Conservation (phyloP, 257 asterid species). For the Solanum dulcamara region DNA sequence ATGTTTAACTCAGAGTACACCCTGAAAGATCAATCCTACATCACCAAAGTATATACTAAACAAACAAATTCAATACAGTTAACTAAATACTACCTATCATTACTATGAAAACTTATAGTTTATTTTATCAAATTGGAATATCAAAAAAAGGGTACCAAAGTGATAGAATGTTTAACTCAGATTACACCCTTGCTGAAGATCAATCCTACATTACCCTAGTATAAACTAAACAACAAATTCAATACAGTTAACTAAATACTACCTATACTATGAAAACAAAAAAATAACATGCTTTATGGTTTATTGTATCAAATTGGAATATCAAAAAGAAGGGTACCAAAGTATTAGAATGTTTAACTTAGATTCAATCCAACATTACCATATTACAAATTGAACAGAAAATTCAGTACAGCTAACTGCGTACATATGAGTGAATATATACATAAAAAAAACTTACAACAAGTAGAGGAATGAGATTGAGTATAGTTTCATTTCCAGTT, state of each 20-base stretch:
- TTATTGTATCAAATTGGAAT: too few relatives aligned
- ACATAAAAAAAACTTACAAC: constrained; percentile 30
- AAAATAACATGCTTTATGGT: neutral
- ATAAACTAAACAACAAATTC: neutral
- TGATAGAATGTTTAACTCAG: too few relatives aligned
- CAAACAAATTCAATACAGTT: neutral
- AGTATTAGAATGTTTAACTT: neutral
- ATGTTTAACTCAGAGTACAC: neutral
- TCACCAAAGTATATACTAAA: neutral
- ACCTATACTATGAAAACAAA: too few relatives aligned
- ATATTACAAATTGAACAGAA: neutral
- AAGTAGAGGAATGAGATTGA: constrained; percentile 76
- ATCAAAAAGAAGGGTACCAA: too few relatives aligned
- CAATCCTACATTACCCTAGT: constrained; percentile 87
- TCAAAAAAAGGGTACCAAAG: too few relatives aligned
- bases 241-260: neutral
- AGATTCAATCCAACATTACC: neutral
- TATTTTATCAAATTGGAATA: neutral
- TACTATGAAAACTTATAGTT: neutral
- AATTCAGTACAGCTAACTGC: neutral
- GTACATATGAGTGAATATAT: too few relatives aligned
- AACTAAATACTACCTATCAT: neutral
- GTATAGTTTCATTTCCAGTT: constrained; percentile 54
- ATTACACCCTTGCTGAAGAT: too few relatives aligned
- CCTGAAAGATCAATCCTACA: constrained; percentile 41